A percentile compares a stretch with the other conserved stretches of the same genome.
Conservation (phyloP, 768 basidiomycete species). For the Russula foetens region DNA sequence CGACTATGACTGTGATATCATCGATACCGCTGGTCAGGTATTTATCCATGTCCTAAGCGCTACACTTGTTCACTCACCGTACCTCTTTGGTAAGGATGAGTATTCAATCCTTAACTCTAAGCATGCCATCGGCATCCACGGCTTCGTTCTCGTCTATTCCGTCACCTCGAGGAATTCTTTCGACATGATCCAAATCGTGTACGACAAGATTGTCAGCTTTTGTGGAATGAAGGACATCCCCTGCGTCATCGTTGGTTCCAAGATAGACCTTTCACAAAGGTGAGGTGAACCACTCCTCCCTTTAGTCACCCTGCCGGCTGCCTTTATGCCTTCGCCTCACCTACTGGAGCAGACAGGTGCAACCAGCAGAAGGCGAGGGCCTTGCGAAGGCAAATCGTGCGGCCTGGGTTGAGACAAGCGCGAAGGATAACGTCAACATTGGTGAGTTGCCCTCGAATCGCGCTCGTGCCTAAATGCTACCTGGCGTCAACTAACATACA, state of each 20-base stretch:
- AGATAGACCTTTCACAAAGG: slow-evolving; percentile 75
- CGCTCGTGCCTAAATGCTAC: neutral
- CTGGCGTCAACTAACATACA: slow-evolving; percentile 1
- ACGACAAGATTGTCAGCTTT: slow-evolving; percentile 90
- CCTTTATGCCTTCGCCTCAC: slow-evolving; percentile 2
- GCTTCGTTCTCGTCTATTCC: slow-evolving; percentile 94
- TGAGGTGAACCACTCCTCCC: slow-evolving; percentile 31
- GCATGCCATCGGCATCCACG: slow-evolving; percentile 95
- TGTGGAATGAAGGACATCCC: slow-evolving; percentile 79
- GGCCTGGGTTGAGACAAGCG: slow-evolving; percentile 84
- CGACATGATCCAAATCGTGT: slow-evolving; percentile 89
- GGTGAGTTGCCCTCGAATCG: slow-evolving; percentile 45
- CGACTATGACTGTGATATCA: slow-evolving; percentile 94
- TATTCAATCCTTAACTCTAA: slow-evolving; percentile 90
- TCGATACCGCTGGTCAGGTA: slow-evolving; percentile 97
- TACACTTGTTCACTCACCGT: slow-evolving; percentile 1
- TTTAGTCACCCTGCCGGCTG: neutral
- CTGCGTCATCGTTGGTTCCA: slow-evolving; percentile 91
- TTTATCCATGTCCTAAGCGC: slow-evolving; percentile 22
- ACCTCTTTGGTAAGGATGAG: slow-evolving; percentile 59
- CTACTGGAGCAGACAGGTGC: slow-evolving; percentile 56
- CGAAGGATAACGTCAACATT: slow-evolving; percentile 80
- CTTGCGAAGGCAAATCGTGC: slow-evolving; percentile 66
- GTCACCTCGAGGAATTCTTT: slow-evolving; percentile 85
- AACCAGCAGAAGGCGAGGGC: slow-evolving; percentile 61